Conservation (phyloP, 2,329 filamentous ascomycete genomes). For the Cladosporium cucumerinum region DNA sequence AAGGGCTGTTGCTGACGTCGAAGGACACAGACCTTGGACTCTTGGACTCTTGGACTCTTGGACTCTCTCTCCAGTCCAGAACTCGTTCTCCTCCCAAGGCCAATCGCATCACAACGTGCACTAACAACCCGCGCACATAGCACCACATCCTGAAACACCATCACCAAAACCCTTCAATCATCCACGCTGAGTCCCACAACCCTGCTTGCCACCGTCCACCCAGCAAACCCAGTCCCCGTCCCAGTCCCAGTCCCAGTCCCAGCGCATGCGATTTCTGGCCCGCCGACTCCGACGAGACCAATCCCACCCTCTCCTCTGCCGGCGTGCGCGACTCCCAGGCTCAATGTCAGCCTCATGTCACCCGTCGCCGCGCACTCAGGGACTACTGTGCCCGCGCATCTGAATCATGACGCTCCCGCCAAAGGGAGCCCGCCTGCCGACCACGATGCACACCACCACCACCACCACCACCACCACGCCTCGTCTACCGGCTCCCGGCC, state of each 20-base stretch:
- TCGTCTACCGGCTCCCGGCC: constrained; percentile 1
- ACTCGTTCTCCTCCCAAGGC: no score
- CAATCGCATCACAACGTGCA: constrained; percentile 10
- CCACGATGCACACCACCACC: constrained; percentile 6
- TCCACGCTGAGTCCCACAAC: background rate
- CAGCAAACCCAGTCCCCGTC: background rate
- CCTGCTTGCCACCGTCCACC: background rate
- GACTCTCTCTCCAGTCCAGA: no score
- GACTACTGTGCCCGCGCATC: constrained; percentile 12
- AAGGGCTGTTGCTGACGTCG: no score
- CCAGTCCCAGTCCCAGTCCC: background rate
- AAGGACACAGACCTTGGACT: no score
- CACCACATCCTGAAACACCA: background rate
- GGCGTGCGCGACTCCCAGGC: constrained; percentile 12
- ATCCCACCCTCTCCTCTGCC: constrained; percentile 8
- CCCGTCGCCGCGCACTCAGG: constrained; percentile 16
- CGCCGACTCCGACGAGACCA: constrained; percentile 1
- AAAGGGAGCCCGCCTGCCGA: constrained; percentile 4
- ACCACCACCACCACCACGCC: background rate
- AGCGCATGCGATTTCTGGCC: background rate
- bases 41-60: no score
- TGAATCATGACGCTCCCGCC: constrained; percentile 8
- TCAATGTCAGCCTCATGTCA: constrained; percentile 15
- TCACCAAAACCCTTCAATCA: background rate
- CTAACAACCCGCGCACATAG: background rate